Conservation (phyloP, 2,329 filamentous ascomycete genomes). For the Colletotrichum trifolii region DNA sequence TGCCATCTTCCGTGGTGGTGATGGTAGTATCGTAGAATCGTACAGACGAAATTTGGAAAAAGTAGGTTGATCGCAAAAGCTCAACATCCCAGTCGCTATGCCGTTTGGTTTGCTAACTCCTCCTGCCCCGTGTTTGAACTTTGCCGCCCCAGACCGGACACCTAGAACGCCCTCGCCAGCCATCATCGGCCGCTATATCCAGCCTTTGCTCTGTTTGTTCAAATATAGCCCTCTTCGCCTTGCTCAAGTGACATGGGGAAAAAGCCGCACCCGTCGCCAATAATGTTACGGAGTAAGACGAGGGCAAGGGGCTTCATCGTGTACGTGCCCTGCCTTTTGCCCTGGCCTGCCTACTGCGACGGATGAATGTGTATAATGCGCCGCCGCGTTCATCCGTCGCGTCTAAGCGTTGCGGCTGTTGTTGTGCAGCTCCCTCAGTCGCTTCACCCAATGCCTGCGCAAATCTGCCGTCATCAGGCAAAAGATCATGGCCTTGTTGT, state of each 20-base stretch:
- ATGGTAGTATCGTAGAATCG: conserved; percentile 29
- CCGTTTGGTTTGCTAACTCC: conserved; percentile 37
- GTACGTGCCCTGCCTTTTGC: conserved; percentile 13
- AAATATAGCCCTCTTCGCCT: background rate
- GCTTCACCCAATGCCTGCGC: conserved; percentile 66
- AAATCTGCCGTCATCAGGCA: conserved; percentile 68
- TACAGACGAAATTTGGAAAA: conserved; percentile 20
- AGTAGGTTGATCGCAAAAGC: conserved; percentile 34
- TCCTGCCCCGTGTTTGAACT: conserved; percentile 24
- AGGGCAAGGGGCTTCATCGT: conserved; percentile 8
- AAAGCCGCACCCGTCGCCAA: background rate
- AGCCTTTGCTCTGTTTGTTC: conserved; percentile 15
- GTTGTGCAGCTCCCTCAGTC: conserved; percentile 60
- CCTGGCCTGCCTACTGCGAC: background rate
- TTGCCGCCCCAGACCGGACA: conserved; percentile 28
- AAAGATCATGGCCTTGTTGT: conserved; percentile 70
- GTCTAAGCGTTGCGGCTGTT: conserved; percentile 39
- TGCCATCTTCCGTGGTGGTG: background rate
- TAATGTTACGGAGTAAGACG: conserved; percentile 5
- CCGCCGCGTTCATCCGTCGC: background rate
- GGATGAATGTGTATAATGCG: background rate
- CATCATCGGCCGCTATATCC: conserved; percentile 20
- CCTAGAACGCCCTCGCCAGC: conserved; percentile 31
- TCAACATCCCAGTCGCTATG: conserved; percentile 36
- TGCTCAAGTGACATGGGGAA: too few species aligned